These are phyloP conservation scores for Tetracladium setigerum DNA, from an alignment of 495 filamentous ascomycete genomes.

Conservation along the genomic window DNA sequence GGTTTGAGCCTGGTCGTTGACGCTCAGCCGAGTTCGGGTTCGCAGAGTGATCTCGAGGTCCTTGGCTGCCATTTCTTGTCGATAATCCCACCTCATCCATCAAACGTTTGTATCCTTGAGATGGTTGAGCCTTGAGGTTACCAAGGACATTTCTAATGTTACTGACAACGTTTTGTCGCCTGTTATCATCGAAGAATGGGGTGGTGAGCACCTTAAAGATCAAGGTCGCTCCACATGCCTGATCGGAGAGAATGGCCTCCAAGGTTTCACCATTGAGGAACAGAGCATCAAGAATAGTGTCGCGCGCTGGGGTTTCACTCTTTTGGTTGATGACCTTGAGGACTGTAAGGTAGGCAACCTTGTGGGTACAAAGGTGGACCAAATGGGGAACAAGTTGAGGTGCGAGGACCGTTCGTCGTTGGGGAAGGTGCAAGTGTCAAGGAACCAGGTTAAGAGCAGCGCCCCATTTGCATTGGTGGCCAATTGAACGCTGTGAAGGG, in stretches of 20 bases:
- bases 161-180: constrained; percentile 79
- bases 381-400: constrained; percentile 90
- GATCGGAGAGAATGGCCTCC: constrained; percentile 86
- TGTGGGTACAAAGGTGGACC: constrained; percentile 97
- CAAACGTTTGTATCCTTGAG: constrained; percentile 93
- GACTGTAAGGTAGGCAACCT: constrained; percentile 95
- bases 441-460: constrained; percentile 91
- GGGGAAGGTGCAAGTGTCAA: constrained; percentile 97
- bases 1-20: constrained; percentile 47
- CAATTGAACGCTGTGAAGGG: constrained; percentile 90
- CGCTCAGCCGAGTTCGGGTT: constrained; percentile 29
- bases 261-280: constrained; percentile 92
- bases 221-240: constrained; percentile 85
- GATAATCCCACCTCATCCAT: constrained; percentile 79
- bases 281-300: constrained; percentile 81
- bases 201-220: constrained; percentile 98
- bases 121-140: constrained; percentile 84
- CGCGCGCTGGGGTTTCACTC: constrained; percentile 88
- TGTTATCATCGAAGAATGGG: constrained; percentile 91
- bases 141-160: constrained; percentile 85
- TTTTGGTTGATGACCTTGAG: constrained; percentile 98
- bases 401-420: constrained; percentile 83
- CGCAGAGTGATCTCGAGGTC: constrained; percentile 35
- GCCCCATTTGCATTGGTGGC: constrained; percentile 96
- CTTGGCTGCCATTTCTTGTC: constrained; percentile 26